phyloP scores from a whole-genome alignment of 768 basidiomycete genomes.

The Russula virescens region DNA sequence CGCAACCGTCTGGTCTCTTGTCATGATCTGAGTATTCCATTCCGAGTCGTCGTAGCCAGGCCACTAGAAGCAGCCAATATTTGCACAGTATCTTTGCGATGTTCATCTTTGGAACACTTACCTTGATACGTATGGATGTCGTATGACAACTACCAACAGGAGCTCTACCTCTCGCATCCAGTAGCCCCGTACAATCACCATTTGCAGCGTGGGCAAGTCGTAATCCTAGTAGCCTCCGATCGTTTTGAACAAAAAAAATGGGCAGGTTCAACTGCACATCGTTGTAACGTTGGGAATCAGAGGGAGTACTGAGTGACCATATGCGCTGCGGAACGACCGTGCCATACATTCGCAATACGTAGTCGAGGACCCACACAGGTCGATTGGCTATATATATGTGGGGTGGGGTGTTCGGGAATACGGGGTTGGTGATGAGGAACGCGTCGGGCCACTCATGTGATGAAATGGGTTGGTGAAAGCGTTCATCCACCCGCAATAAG shows the following conservation, averaged over 20 bases:
- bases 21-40: conserved; percentile 10
- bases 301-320: neutral
- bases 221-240: conserved; percentile 2
- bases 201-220: neutral
- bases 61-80: conserved; percentile 1
- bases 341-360: neutral
- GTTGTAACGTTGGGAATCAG: conserved; percentile 9
- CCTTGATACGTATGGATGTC: conserved; percentile 7
- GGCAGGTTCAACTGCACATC: conserved; percentile 2
- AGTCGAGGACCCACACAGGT: conserved; percentile 13
- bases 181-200: neutral
- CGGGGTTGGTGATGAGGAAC: neutral
- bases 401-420: neutral
- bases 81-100: neutral
- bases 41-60: conserved; percentile 11
- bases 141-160: conserved; percentile 2
- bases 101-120: neutral
- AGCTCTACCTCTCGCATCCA: neutral
- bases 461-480: neutral
- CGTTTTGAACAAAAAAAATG: conserved; percentile 17
- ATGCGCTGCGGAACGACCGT: conserved; percentile 9
- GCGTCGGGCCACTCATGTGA: neutral
- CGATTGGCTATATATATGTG: neutral
- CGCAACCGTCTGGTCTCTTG: conserved; percentile 9
- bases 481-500: neutral